A percentile compares a stretch with the other conserved stretches of the same genome.
Conservation (phyloP, 2,329 filamentous ascomycete genomes). For the Boeremia exigua region DNA sequence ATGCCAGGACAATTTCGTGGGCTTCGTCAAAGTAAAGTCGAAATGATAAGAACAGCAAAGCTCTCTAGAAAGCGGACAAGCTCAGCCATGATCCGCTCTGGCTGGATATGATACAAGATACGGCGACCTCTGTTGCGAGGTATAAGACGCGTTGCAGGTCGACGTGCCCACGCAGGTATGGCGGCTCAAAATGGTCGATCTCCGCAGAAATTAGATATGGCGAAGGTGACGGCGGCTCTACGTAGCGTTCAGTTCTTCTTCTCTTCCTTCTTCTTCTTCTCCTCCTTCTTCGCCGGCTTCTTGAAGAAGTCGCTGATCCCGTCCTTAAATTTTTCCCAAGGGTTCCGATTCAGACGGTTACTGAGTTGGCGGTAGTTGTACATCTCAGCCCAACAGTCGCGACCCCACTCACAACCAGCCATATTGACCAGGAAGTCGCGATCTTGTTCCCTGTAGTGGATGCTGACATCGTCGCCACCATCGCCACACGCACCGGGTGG, state of each 20-base stretch:
- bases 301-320: conserved; percentile 50
- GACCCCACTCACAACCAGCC: conserved; percentile 96
- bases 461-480: conserved; percentile 72
- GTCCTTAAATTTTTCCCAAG: conserved; percentile 72
- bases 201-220: not conserved
- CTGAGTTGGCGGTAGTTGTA: conserved; percentile 92
- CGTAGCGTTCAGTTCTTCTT: conserved; percentile 14
- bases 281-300: conserved; percentile 33
- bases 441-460: conserved; percentile 86
- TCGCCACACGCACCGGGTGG: conserved; percentile 87
- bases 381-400: conserved; percentile 98
- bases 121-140: not conserved
- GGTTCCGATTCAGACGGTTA: conserved; percentile 83
- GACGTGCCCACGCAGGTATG: not conserved
- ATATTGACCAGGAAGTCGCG: conserved; percentile 97
- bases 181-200: not conserved
- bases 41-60: not conserved
- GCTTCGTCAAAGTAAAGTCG: conserved; percentile 16
- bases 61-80: not conserved
- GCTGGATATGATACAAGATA: conserved; percentile 7
- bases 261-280: conserved; percentile 30
- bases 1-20: conserved; percentile 18
- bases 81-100: not conserved
- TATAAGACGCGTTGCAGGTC: not conserved
- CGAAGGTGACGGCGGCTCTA: not conserved